Conservation (phyloP, 2,329 filamentous ascomycete genomes). For the Alternaria metachromatica region DNA sequence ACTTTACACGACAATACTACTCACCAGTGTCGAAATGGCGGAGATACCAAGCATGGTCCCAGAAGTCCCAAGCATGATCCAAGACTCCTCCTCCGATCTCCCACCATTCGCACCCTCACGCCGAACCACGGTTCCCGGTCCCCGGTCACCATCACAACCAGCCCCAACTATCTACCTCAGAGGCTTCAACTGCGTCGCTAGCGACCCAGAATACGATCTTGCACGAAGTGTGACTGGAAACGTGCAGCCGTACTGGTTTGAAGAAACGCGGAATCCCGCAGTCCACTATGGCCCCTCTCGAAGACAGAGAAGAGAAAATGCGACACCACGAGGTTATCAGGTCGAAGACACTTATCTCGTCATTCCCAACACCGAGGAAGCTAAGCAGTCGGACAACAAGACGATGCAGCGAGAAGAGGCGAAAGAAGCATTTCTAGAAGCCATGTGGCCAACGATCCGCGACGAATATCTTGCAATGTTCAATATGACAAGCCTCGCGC, state of each 20-base stretch:
- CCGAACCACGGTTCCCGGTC: too few relatives aligned
- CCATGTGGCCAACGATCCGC: neutral
- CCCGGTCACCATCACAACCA: neutral
- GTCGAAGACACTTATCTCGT: neutral
- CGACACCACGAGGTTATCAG: neutral
- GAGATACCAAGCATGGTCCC: neutral
- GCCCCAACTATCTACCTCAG: neutral
- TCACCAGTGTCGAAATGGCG: neutral
- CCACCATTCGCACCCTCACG: neutral
- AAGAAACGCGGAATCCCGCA: neutral
- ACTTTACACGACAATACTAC: neutral
- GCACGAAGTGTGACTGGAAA: neutral
- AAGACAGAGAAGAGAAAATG: neutral
- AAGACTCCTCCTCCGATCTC: neutral
- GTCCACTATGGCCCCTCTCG: neutral
- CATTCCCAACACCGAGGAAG: neutral
- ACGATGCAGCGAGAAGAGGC: neutral
- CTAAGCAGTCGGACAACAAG: neutral
- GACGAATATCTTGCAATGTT: neutral
- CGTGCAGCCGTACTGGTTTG: constrained; percentile 4
- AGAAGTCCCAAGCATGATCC: neutral
- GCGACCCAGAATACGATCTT: neutral
- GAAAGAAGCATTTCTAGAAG: neutral
- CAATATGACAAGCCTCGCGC: neutral
- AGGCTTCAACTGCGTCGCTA: neutral